Base-by-base conservation (phyloP, 352 stramenopile genomes). In the Phytopythium helicoides region DNA sequence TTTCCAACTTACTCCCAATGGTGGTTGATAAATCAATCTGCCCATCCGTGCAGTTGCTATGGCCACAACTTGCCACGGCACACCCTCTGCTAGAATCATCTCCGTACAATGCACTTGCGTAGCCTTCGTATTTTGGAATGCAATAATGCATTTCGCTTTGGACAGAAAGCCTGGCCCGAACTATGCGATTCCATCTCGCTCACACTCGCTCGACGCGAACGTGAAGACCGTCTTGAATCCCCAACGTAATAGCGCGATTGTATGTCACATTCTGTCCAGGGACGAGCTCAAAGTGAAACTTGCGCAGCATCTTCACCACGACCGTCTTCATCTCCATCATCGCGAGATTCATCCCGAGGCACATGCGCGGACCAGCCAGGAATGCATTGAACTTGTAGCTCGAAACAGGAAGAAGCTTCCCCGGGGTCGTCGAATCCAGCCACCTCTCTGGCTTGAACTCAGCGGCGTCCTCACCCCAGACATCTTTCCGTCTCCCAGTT, bases 401-500 rank as follows among this genome's bases (percentile, higher is more conserved):
- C 18, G 64, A 75, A 35, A 76, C 55, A 11, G 47, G 52, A 2
- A 46, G 26, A 19, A 68, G 31, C 23, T 51, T 71, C 11, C 46
- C 60, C n/a, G n/a, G n/a, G n/a, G 2, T 21, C 18, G 0, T 41
- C 45, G 18, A n/a, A n/a, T 82, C 65, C 14, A 87, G 54, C 58
- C 63, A 87, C 14, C 80, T 62, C 49, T 88, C 70, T 0, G 78
- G 76, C 26, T 69, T 76, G 50, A 78, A 84, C 56, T 82, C 59
- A 4, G 46, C 39, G 0, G 69, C 68, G 53, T 90, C 77, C 12
- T 31, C 36, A 7, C 70, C 75, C 71, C 78, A 89, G 2, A 89
- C 53, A 16, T 64, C 54, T 9, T 54, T 47, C 48, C 72, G 71
- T 3, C 74, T 56, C 2, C 56, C 80, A 41, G 83, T 76, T 0